Evolutionary conservation across 164 flowering plant species (phyloP), one percentile per base, ranked within the genome.

Genomic region (Cinnamomum chago): DNA sequence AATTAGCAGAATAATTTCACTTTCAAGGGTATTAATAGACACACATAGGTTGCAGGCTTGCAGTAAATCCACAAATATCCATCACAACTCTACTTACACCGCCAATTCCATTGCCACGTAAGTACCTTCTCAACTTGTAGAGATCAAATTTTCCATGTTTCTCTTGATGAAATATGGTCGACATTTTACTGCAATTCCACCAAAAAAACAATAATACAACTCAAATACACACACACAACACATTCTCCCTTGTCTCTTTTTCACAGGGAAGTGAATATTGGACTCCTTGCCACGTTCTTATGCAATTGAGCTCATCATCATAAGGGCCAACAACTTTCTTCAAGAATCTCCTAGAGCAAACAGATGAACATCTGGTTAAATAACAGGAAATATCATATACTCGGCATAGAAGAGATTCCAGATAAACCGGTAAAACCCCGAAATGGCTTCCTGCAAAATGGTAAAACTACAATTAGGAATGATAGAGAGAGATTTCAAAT

Each of bases 351-450:
- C 62, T 17, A n/a, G n/a, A n/a, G 18, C 62, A 58, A 5, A 64
- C 30, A 23, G 66, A 17, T 64, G 66, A 64, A 64, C 66, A 64
- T 64, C 28, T 17, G 50, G 18, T 80, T 76, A 94, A 30, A 94
- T 82, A 76, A 93, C 85, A 75, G 99, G 99, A 73, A 95, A 95
- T 52, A 95, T 76, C 22, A 85, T 74, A 73, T 93, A 95, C 89
- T 93, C 99, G 2, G 90, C 82, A 76, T 95, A 95, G 81, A 95
- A 93, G 71, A 93, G 95, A 81, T 95, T 89, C 99, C 98, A 95
- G 70, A 95, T 90, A 68, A 95, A 95, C 72, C 91, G 85, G 74
- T 95, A 95, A 83, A 78, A 95, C 1, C 76, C 84, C 2, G 90
- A 71, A 67, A 92, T 92, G 24, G 98, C 94, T 78, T 91, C 98